Base-by-base conservation (phyloP, 1,284 basidiomycete species). In the Puccinia coronata region DNA sequence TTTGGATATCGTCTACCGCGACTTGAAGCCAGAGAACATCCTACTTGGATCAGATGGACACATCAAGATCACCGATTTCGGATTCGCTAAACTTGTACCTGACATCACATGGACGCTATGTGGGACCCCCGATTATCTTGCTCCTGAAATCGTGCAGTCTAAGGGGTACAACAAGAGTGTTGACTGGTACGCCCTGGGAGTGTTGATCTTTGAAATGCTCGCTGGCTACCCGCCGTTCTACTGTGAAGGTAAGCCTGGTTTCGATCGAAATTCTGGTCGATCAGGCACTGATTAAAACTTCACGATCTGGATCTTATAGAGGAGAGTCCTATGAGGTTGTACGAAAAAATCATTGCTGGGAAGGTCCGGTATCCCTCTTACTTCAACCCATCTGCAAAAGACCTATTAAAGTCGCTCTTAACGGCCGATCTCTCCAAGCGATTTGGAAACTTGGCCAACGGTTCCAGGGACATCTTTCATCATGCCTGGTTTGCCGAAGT, bases 51-150 rank as follows among this genome's bases (percentile, higher is more conserved):
- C 39, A 2, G 69, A 67, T 34, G 79, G 79, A 5, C 57, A 80
- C 43, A 41, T 73, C 49, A 73, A 73, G 51, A 20, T 80, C n/a
- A 61, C 79, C 6, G 79, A 80, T 51, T 80, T 80, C 36, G 79
- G 79, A 18, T 47, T 80, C 28, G 43, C 70, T 0, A 74, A 96
- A 86, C 89, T 91, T 81, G 95, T 95, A 55, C 91, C 91, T 41
- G 93, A 92, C 83, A 93, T 93, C 82, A 97, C 95, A 2, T 98
- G 95, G 95, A 99, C 96, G 41, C 89, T 99, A 8, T 99, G 97
- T 85, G 96, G 95, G 23, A 98, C 95, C 0, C 97, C 96, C 0
- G 97, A 99, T 87, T 99, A 99, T 83, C 87, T 87, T 12, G 87
- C 87, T 0, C 86, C 85, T 18, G 86, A 87, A 81, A 84, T 82